These are phyloP conservation scores for Phytophthora fragariaefolia DNA, from an alignment of 352 stramenopile genomes.

Conservation along the genomic window DNA sequence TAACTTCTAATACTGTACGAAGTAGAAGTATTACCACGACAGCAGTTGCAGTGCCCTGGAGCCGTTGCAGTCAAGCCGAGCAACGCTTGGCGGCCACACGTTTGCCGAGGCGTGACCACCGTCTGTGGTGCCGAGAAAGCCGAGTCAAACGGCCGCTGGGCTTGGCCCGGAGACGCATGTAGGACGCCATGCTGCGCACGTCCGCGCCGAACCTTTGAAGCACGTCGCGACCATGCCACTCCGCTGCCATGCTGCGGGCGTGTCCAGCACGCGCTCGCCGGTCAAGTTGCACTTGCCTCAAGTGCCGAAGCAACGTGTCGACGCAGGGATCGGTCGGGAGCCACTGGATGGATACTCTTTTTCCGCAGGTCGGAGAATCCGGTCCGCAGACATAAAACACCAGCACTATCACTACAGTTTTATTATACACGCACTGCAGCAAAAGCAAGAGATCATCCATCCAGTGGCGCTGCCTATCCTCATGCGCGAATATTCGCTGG, in stretches of 20 bases:
- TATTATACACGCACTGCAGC: too few species aligned
- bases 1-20: too few species aligned
- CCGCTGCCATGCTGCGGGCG: not conserved
- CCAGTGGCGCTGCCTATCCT: not conserved
- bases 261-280: not conserved
- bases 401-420: too few species aligned
- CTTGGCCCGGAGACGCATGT: too few species aligned
- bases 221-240: not conserved
- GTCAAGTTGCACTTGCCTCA: slow-evolving; percentile 20
- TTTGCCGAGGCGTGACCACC: not conserved
- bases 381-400: too few species aligned
- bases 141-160: not conserved
- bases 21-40: not conserved
- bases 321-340: slow-evolving; percentile 22
- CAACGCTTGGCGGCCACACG: not conserved
- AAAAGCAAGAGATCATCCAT: slow-evolving; percentile 14
- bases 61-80: not conserved
- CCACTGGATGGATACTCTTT: slow-evolving; percentile 22
- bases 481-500: not conserved
- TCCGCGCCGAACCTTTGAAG: not conserved
- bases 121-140: not conserved
- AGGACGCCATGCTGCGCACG: not conserved
- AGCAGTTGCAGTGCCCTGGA: not conserved
- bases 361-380: slow-evolving; percentile 13
- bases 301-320: slow-evolving; percentile 9